phyloP scores from a whole-genome alignment of 768 basidiomycete species.

The Chlorophyllum brunneum region DNA sequence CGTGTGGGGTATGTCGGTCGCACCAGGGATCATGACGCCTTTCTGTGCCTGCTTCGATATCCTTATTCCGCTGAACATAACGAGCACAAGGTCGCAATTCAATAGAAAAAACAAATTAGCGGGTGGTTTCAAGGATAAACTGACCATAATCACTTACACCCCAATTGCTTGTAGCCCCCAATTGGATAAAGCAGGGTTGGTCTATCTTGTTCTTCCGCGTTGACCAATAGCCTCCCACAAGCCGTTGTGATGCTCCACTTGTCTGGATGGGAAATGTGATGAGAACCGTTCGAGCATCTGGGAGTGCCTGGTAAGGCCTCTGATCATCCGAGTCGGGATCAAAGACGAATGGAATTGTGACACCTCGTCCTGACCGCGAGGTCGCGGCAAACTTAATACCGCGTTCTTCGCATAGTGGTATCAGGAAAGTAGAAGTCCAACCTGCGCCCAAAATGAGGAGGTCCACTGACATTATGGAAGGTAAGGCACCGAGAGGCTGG shows the following conservation, averaged over 20 bases:
- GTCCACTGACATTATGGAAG: constrained; percentile 31
- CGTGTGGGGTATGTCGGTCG: constrained; percentile 48
- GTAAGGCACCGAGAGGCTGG: too few relatives aligned
- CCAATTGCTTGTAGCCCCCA: constrained; percentile 62
- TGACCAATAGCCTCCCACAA: constrained; percentile 42
- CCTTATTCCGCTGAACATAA: background rate
- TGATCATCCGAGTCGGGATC: constrained; percentile 44
- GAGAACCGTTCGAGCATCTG: constrained; percentile 50
- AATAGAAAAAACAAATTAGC: background rate
- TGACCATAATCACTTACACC: constrained; percentile 39
- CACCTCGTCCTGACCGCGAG: constrained; percentile 45
- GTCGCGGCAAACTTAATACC: constrained; percentile 47
- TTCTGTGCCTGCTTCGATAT: background rate
- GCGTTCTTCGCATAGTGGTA: constrained; percentile 43
- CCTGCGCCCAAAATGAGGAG: constrained; percentile 64
- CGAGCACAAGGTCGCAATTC: background rate
- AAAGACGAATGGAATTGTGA: constrained; percentile 53
- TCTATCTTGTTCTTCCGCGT: constrained; percentile 17
- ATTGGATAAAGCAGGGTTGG: constrained; percentile 47
- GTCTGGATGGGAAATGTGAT: constrained; percentile 53
- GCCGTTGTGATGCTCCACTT: constrained; percentile 39
- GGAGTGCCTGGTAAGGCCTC: constrained; percentile 42
- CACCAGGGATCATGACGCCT: constrained; percentile 33
- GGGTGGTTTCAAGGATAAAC: background rate
- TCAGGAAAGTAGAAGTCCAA: constrained; percentile 61